A percentile compares a stretch with the other conserved stretches of the same genome.
Conservation (phyloP, 441 rosid genomes). For the Euphorbia schlechtendalii region DNA sequence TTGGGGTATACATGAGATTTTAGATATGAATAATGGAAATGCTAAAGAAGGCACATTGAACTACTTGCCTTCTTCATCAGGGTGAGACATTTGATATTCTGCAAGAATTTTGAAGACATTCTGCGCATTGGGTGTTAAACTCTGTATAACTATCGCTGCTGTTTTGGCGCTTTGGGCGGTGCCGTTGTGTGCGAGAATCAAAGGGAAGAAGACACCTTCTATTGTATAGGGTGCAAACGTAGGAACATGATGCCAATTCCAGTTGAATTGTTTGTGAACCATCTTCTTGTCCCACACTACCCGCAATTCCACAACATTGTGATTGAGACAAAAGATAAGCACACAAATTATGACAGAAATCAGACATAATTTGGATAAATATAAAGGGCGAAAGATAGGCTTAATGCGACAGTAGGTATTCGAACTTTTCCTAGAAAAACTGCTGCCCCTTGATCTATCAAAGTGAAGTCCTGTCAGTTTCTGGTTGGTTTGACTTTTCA, state of each 20-base stretch:
- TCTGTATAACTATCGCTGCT: constrained; percentile 74
- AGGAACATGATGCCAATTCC: constrained; percentile 90
- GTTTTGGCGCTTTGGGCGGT: constrained; percentile 71
- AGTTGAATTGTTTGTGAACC: constrained; percentile 82
- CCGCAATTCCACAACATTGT: constrained; percentile 14
- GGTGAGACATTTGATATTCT: constrained; percentile 69
- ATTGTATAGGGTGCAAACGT: constrained; percentile 75
- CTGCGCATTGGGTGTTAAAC: constrained; percentile 91
- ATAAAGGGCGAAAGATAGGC: not conserved
- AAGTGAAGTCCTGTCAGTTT: too few species aligned
- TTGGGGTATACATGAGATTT: not conserved
- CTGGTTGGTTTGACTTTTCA: too few species aligned
- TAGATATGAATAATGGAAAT: not conserved
- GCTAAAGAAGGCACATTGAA: not conserved
- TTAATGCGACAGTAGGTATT: too few species aligned
- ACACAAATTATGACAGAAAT: not conserved
- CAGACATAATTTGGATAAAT: not conserved
- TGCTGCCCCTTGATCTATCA: too few species aligned
- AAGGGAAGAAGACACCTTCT: constrained; percentile 75
- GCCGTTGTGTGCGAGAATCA: constrained; percentile 70
- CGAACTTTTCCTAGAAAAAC: too few species aligned
- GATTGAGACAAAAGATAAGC: constrained; percentile 5
- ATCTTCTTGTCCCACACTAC: constrained; percentile 99
- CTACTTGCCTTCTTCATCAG: constrained; percentile 70
- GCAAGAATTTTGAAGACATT: constrained; percentile 86